Conservation (phyloP, 2,329 filamentous ascomycete genomes). For the Raffaelea arxii region DNA sequence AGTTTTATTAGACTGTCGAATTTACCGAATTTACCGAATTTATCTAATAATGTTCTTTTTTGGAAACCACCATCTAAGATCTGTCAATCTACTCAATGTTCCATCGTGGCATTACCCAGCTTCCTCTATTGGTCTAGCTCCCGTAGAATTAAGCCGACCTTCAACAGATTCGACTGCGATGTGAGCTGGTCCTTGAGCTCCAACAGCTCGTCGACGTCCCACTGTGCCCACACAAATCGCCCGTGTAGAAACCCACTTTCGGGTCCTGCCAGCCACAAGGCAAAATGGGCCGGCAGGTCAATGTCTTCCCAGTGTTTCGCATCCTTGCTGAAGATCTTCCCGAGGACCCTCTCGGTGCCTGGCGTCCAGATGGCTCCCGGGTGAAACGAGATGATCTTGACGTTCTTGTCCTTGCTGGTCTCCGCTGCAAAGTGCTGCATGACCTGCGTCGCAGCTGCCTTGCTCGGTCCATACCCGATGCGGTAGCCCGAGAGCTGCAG, state of each 20-base stretch:
- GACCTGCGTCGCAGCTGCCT: conserved; percentile 24
- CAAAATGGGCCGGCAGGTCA: conserved; percentile 13
- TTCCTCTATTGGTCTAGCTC: too few relatives aligned
- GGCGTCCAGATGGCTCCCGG: conserved; percentile 28
- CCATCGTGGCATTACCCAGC: too few relatives aligned
- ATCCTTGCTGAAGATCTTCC: not conserved
- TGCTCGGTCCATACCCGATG: conserved; percentile 18
- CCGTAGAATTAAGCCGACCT: not conserved
- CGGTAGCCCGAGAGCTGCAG: conserved; percentile 20
- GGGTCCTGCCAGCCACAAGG: conserved; percentile 14
- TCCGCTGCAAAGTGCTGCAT: conserved; percentile 30
- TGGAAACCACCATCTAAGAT: too few relatives aligned
- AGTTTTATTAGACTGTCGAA: too few relatives aligned
- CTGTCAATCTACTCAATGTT: too few relatives aligned
- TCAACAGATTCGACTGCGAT: not conserved
- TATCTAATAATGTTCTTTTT: too few relatives aligned
- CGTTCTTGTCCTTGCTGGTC: conserved; percentile 14
- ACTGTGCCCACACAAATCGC: conserved; percentile 11
- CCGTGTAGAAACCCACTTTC: conserved; percentile 17
- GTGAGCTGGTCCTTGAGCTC: not conserved
- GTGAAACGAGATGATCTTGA: conserved; percentile 31
- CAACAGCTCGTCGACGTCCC: conserved; percentile 16
- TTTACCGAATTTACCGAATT: too few relatives aligned
- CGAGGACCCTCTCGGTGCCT: conserved; percentile 8
- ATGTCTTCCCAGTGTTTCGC: conserved; percentile 15